phyloP scores from a whole-genome alignment of 1,284 basidiomycete genomes.

The Tilletia caries region DNA sequence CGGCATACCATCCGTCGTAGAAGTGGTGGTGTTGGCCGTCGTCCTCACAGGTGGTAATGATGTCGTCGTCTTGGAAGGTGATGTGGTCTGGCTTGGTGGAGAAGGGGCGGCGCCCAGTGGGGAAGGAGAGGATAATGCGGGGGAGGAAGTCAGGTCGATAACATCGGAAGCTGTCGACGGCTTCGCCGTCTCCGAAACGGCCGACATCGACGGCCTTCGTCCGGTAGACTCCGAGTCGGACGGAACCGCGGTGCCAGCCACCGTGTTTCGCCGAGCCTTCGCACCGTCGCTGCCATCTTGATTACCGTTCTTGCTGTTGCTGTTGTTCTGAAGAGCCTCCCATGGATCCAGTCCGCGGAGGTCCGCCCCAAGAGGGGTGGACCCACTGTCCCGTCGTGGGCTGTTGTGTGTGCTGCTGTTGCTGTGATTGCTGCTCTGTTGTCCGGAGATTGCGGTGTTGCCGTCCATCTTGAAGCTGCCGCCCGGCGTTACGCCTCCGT shows the following conservation, averaged over 20 bases:
- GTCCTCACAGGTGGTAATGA: background rate
- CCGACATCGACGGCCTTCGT: background rate
- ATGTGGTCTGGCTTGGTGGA: background rate
- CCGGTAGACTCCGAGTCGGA: too few relatives aligned
- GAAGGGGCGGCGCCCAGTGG: background rate
- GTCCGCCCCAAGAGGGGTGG: background rate
- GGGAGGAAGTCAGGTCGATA: background rate
- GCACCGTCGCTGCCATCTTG: too few relatives aligned
- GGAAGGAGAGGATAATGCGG: background rate
- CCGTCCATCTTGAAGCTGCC: conserved; percentile 22
- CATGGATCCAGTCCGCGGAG: background rate
- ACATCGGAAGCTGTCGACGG: background rate
- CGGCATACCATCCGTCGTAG: background rate
- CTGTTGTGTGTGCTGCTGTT: background rate
- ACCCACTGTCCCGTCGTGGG: background rate
- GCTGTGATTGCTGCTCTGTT: background rate
- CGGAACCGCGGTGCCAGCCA: too few relatives aligned
- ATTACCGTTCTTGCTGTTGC: too few relatives aligned
- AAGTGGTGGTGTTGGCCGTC: background rate
- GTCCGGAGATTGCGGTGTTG: conserved; percentile 12
- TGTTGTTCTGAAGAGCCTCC: too few relatives aligned
- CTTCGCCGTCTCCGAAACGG: background rate
- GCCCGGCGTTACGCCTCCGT: conserved; percentile 38
- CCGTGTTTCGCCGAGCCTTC: background rate
- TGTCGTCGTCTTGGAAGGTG: background rate